Conservation (phyloP, 768 basidiomycete species). For the Clitopilus passeckerianus region DNA sequence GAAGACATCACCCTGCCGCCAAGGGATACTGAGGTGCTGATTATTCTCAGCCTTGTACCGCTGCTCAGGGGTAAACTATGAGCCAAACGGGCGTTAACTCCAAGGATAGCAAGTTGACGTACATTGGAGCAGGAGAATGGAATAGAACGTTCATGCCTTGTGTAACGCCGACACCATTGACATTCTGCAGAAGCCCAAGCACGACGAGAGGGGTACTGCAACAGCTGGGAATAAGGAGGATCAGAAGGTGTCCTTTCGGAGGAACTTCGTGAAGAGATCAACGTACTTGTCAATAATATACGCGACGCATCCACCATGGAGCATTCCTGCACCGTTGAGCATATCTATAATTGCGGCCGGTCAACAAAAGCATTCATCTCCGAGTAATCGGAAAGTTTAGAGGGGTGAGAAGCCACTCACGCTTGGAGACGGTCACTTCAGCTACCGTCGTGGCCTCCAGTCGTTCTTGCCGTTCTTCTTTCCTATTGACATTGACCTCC, state of each 20-base stretch:
- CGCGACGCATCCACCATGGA: constrained; percentile 72
- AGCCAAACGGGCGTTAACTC: neutral
- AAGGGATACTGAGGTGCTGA: constrained; percentile 60
- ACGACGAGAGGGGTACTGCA: constrained; percentile 66
- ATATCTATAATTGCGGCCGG: constrained; percentile 38
- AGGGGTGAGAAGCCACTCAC: constrained; percentile 27
- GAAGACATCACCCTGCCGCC: constrained; percentile 70
- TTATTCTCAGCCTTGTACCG: constrained; percentile 53
- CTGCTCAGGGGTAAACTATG: constrained; percentile 24
- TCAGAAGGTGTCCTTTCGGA: neutral
- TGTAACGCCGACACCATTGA: constrained; percentile 72
- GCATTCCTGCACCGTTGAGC: constrained; percentile 72
- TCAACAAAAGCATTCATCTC: neutral
- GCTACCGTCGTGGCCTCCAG: constrained; percentile 59
- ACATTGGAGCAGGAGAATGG: constrained; percentile 65
- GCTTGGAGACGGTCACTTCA: constrained; percentile 58
- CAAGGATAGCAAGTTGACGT: constrained; percentile 19
- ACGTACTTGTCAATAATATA: constrained; percentile 70
- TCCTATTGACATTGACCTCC: constrained; percentile 48
- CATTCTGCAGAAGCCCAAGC: constrained; percentile 52
- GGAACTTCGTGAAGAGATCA: neutral
- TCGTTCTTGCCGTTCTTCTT: constrained; percentile 41
- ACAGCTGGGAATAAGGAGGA: constrained; percentile 33
- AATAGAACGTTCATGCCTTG: constrained; percentile 67
- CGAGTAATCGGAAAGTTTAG: neutral